Evolutionary conservation across 129 eudicot genomes (phyloP).

Genomic region (Tagetes patula): DNA sequence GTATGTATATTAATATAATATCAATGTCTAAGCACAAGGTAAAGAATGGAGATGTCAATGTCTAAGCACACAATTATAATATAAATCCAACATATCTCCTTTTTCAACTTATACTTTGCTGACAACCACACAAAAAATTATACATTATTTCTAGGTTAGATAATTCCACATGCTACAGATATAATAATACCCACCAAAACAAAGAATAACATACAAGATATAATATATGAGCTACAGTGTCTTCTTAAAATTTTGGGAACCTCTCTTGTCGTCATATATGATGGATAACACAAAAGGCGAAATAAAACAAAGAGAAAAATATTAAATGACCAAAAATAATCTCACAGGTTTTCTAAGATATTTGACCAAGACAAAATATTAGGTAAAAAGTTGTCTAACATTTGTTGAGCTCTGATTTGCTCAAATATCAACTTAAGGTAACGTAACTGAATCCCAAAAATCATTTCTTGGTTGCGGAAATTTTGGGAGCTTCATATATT

Average conservation of each 20-base stretch:
- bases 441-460: neutral
- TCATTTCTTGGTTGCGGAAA: neutral
- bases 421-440: neutral
- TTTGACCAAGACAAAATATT: slow-evolving; percentile 3
- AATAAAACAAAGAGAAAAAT: neutral
- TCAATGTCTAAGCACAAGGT: neutral
- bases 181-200: slow-evolving; percentile 20
- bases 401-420: neutral
- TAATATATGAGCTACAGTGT: slow-evolving; percentile 16
- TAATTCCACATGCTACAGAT: slow-evolving; percentile 2
- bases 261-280: slow-evolving; percentile 8
- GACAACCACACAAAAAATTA: slow-evolving; percentile 29
- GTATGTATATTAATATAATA: neutral
- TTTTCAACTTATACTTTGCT: slow-evolving; percentile 21
- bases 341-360: slow-evolving; percentile 1
- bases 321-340: neutral
- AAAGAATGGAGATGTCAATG: slow-evolving; percentile 20
- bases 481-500: neutral
- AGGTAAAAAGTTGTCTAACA: neutral
- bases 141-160: slow-evolving; percentile 12
- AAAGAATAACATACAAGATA: slow-evolving; percentile 18
- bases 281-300: slow-evolving; percentile 22
- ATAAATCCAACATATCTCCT: slow-evolving; percentile 1
- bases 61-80: slow-evolving; percentile 19
- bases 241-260: neutral